A percentile compares a stretch with the other conserved stretches of the same genome.
Evolutionary conservation across 2,329 filamentous ascomycete genomes (phyloP).

Genomic region (Leptodontidium sp.): DNA sequence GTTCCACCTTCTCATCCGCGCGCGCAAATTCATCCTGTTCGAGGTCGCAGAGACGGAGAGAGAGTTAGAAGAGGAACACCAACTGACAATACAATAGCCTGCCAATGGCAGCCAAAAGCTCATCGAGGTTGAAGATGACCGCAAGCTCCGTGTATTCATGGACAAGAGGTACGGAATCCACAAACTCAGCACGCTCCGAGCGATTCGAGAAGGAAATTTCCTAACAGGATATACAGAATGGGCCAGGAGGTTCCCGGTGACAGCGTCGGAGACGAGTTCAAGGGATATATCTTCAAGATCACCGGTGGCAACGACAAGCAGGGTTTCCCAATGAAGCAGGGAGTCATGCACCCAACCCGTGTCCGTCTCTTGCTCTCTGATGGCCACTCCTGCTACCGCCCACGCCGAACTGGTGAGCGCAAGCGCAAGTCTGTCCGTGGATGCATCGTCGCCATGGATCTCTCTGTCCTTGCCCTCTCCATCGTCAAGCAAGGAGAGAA

Average conservation of each 20-base stretch:
- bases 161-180: slow-evolving; percentile 75
- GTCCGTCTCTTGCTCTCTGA: slow-evolving; percentile 95
- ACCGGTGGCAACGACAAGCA: slow-evolving; percentile 99
- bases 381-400: slow-evolving; percentile 99
- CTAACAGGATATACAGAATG: slow-evolving; percentile 64
- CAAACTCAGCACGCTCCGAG: slow-evolving; percentile 57
- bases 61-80: slow-evolving; percentile 1
- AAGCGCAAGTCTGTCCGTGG: slow-evolving; percentile 99
- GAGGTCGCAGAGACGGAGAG: not conserved
- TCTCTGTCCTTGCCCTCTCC: slow-evolving; percentile 91
- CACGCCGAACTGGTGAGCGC: slow-evolving; percentile 96
- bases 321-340: slow-evolving; percentile 99
- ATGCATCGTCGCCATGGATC: slow-evolving; percentile 97
- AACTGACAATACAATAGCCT: slow-evolving; percentile 58
- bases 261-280: slow-evolving; percentile 98
- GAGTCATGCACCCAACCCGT: slow-evolving; percentile 98
- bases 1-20: slow-evolving; percentile 30
- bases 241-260: slow-evolving; percentile 92
- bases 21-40: slow-evolving; percentile 19
- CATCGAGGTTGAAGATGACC: slow-evolving; percentile 99
- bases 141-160: slow-evolving; percentile 98
- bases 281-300: slow-evolving; percentile 99
- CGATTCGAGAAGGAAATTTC: slow-evolving; percentile 35
- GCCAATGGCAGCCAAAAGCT: slow-evolving; percentile 99
- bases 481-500: slow-evolving; percentile 98